Conservation (phyloP, 306 rosid genomes). For the Betula pendula region DNA sequence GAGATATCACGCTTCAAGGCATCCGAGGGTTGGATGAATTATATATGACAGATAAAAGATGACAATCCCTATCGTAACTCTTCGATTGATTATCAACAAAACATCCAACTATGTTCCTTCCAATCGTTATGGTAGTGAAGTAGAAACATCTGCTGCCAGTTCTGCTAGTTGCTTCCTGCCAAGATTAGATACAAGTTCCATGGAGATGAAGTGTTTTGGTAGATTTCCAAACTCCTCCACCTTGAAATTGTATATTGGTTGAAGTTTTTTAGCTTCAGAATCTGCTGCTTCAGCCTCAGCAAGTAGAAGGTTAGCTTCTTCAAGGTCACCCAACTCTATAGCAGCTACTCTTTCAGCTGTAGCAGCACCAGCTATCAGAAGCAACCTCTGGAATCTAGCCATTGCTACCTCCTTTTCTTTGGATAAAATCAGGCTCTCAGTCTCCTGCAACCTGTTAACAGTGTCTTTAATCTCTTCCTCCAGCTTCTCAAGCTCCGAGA, state of each 20-base stretch:
- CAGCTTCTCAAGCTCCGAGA: conserved; percentile 58
- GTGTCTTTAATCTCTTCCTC: conserved; percentile 64
- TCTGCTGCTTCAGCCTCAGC: conserved; percentile 82
- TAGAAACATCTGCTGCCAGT: conserved; percentile 41
- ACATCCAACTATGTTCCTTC: not conserved
- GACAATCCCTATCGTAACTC: conserved; percentile 6
- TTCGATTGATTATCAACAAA: conserved; percentile 13
- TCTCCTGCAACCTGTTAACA: conserved; percentile 55
- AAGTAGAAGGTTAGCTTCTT: conserved; percentile 74
- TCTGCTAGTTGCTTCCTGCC: conserved; percentile 66
- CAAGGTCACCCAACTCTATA: conserved; percentile 64
- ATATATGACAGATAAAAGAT: not conserved
- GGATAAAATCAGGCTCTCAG: conserved; percentile 53
- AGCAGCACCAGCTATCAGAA: conserved; percentile 60
- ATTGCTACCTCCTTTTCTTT: conserved; percentile 75
- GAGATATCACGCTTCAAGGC: not conserved
- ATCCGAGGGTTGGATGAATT: not conserved
- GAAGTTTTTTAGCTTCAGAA: conserved; percentile 62
- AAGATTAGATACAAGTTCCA: conserved; percentile 66
- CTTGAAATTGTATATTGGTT: conserved; percentile 51
- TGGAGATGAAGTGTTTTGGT: conserved; percentile 57
- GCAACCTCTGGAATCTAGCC: conserved; percentile 70
- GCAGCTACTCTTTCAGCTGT: conserved; percentile 70
- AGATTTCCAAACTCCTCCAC: conserved; percentile 50
- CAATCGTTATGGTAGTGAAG: conserved; percentile 12